A percentile compares a stretch with the other conserved stretches of the same genome.
phyloP scores from a whole-genome alignment of 176 grass and related monocot genomes.

The Saccharum officinarum region DNA sequence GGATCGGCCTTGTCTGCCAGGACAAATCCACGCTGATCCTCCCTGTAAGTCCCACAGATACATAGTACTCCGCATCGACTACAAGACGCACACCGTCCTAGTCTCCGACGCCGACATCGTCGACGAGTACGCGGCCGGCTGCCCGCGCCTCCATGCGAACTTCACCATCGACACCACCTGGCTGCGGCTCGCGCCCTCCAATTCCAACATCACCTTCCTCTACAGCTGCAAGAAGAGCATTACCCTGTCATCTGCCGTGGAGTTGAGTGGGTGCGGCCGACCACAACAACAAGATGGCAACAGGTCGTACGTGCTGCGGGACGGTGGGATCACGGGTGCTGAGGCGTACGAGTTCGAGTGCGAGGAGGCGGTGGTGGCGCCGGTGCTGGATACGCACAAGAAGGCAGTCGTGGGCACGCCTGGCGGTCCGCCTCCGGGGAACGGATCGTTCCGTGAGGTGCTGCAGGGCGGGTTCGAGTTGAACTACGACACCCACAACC shows the following conservation, averaged over 20 bases:
- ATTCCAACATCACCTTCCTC: slow-evolving; percentile 48
- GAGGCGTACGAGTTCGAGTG: slow-evolving; percentile 20
- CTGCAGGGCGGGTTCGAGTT: slow-evolving; percentile 35
- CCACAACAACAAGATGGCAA: accelerated
- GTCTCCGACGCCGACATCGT: slow-evolving; percentile 35
- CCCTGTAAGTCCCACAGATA: slow-evolving; percentile 13
- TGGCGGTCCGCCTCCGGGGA: accelerated
- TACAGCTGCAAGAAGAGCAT: slow-evolving; percentile 36
- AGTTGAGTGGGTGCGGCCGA: background rate
- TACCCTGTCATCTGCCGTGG: background rate
- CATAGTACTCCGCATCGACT: slow-evolving; percentile 32
- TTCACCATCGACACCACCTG: slow-evolving; percentile 19
- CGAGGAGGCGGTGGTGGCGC: slow-evolving; percentile 40
- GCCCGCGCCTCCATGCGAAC: slow-evolving; percentile 41
- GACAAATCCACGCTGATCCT: too few species aligned
- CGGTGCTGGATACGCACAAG: slow-evolving; percentile 3
- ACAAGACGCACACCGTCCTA: background rate
- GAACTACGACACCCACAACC: background rate
- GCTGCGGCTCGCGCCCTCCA: background rate
- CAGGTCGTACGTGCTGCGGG: slow-evolving; percentile 1
- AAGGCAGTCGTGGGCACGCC: background rate
- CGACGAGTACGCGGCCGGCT: background rate
- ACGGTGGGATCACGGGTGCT: background rate
- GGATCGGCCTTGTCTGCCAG: too few species aligned
- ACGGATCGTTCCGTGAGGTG: background rate